Percentiles rank a stretch among this genome's conserved stretches.
Evolutionary conservation across 1,139 yeast genomes (phyloP).

Genomic region (Suhomyces maxii): DNA sequence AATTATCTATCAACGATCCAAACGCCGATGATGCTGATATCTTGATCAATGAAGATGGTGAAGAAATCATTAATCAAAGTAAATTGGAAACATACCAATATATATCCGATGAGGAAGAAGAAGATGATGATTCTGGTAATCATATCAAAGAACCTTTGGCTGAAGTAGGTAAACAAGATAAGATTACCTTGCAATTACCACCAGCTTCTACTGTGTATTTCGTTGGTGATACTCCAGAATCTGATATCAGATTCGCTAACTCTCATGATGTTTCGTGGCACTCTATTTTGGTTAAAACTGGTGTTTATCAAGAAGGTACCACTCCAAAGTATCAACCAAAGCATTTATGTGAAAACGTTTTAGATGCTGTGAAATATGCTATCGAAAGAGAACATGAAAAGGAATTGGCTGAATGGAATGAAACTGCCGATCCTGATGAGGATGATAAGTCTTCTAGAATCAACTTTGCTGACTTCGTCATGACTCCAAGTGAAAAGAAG

Average conservation of each 20-base stretch:
- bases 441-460: constrained; percentile 35
- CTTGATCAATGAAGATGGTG: constrained; percentile 49
- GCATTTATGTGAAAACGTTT: constrained; percentile 67
- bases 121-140: constrained; percentile 23
- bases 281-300: constrained; percentile 82
- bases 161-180: constrained; percentile 32
- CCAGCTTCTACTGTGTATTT: constrained; percentile 85
- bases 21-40: constrained; percentile 49
- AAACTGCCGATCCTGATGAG: constrained; percentile 40
- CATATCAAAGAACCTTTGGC: constrained; percentile 34
- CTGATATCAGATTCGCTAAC: constrained; percentile 84
- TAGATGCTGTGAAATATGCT: constrained; percentile 80
- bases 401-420: constrained; percentile 75
- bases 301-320: constrained; percentile 81
- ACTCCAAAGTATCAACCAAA: constrained; percentile 78
- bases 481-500: constrained; percentile 46
- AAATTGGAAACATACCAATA: constrained; percentile 40
- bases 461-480: constrained; percentile 49
- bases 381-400: constrained; percentile 74
- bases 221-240: constrained; percentile 92
- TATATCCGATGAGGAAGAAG: constrained; percentile 34
- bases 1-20: constrained; percentile 47
- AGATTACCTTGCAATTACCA: constrained; percentile 60
- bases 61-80: constrained; percentile 47
- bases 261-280: constrained; percentile 83